phyloP scores from a whole-genome alignment of 1,284 basidiomycete species.

The Salmacisia buchloeana region DNA sequence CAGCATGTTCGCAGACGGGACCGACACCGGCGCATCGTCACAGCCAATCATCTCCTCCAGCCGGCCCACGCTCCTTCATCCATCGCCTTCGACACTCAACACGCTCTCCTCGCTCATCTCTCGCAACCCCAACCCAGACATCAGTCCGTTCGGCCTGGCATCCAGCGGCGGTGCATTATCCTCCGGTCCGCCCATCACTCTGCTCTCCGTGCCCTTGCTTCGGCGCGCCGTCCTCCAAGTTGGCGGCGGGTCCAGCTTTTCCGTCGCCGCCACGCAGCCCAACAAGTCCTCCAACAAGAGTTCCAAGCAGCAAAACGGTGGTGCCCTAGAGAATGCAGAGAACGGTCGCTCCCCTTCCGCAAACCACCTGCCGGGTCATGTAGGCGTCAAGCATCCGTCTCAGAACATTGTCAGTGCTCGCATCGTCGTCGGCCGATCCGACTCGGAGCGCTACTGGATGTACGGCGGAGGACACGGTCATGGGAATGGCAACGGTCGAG shows the following conservation, averaged over 20 bases:
- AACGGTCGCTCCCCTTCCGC: neutral
- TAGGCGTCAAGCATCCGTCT: conserved; percentile 3
- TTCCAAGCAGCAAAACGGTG: conserved; percentile 6
- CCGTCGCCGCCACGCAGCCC: conserved; percentile 26
- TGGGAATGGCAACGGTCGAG: conserved; percentile 11
- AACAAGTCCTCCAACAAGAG: conserved; percentile 23
- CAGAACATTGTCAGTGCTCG: neutral
- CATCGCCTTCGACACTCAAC: conserved; percentile 27
- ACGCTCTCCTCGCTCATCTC: conserved; percentile 27
- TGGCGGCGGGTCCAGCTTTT: neutral
- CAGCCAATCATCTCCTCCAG: conserved; percentile 15
- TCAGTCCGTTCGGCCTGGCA: neutral
- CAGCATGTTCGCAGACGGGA: conserved; percentile 20
- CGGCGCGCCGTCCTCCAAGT: conserved; percentile 4
- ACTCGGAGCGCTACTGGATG: conserved; percentile 34
- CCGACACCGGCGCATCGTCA: neutral
- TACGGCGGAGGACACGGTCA: conserved; percentile 32
- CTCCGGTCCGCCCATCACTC: neutral
- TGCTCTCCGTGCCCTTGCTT: conserved; percentile 6
- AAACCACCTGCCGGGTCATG: neutral
- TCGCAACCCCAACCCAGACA: conserved; percentile 19
- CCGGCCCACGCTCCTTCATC: conserved; percentile 19
- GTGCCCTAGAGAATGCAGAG: conserved; percentile 28
- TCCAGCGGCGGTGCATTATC: neutral
- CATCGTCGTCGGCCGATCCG: conserved; percentile 32